Conservation (phyloP, 2,329 filamentous ascomycete species). For the Fusarium brachygibbosum region DNA sequence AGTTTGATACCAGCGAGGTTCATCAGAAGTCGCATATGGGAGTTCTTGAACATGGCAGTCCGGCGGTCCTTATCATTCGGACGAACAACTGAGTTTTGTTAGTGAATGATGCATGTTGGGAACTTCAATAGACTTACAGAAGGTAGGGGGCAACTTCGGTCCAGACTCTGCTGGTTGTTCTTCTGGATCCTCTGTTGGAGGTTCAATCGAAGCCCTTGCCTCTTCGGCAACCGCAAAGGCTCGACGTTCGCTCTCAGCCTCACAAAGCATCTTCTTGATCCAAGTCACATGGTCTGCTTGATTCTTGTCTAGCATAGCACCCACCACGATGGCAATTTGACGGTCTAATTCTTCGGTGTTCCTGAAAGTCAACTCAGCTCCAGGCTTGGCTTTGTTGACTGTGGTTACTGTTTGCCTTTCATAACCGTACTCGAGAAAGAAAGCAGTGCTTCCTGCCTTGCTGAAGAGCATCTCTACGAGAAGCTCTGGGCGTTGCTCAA, state of each 20-base stretch:
- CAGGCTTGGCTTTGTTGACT: slow-evolving; percentile 73
- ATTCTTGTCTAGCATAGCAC: slow-evolving; percentile 83
- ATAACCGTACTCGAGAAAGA: slow-evolving; percentile 91
- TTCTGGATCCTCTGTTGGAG: slow-evolving; percentile 53
- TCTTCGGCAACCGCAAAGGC: slow-evolving; percentile 82
- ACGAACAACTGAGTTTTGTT: slow-evolving; percentile 64
- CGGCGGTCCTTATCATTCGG: slow-evolving; percentile 76
- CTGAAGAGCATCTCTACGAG: slow-evolving; percentile 95
- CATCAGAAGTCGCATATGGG: slow-evolving; percentile 87
- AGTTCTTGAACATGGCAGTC: slow-evolving; percentile 88
- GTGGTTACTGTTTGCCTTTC: slow-evolving; percentile 82
- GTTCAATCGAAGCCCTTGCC: slow-evolving; percentile 62
- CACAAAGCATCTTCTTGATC: slow-evolving; percentile 79
- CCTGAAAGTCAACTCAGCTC: slow-evolving; percentile 86
- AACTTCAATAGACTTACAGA: slow-evolving; percentile 49
- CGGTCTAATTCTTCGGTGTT: slow-evolving; percentile 75
- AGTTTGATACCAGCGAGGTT: slow-evolving; percentile 78
- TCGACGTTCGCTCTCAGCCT: slow-evolving; percentile 78
- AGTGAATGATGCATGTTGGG: slow-evolving; percentile 38
- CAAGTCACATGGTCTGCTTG: slow-evolving; percentile 83
- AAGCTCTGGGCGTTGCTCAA: slow-evolving; percentile 86
- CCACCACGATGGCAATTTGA: slow-evolving; percentile 84
- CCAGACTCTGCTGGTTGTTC: slow-evolving; percentile 47
- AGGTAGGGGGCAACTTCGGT: slow-evolving; percentile 51
- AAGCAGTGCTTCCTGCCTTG: slow-evolving; percentile 85